These are phyloP conservation scores for Diaporthe citriasiana DNA, from an alignment of 2,329 filamentous ascomycete species.

Conservation along the genomic window DNA sequence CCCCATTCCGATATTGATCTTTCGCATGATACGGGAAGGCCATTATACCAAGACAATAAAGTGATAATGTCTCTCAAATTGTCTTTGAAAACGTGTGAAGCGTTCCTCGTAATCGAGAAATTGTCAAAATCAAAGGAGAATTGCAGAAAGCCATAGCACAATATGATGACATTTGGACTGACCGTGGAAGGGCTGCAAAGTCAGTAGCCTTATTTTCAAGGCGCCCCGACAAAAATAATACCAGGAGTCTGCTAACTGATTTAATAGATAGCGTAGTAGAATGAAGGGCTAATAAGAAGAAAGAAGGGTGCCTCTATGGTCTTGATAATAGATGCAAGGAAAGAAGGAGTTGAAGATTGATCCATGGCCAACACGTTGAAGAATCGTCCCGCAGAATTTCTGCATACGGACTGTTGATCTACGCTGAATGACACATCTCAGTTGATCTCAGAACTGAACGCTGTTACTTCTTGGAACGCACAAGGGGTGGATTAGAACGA, in stretches of 20 bases:
- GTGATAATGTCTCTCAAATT: neutral
- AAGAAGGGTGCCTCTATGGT: neutral
- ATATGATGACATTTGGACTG: neutral
- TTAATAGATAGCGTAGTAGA: neutral
- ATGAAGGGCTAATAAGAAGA: accelerated
- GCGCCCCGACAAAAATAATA: neutral
- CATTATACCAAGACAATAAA: neutral
- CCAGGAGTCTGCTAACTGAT: neutral
- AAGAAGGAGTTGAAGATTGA: neutral
- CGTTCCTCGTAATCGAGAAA: neutral
- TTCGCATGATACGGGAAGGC: neutral
- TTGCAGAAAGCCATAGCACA: neutral
- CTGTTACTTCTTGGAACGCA: neutral
- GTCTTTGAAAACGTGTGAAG: neutral
- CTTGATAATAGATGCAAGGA: neutral
- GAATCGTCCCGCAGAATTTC: neutral
- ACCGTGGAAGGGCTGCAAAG: neutral
- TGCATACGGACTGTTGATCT: neutral
- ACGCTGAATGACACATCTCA: neutral
- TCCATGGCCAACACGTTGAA: neutral
- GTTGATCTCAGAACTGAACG: neutral
- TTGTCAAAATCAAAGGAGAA: neutral
- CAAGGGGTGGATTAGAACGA: neutral
- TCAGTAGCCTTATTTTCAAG: neutral
- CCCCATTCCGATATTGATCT: neutral